Evolutionary conservation across 2,329 filamentous ascomycete species (phyloP), one percentile per base, ranked within the genome.

Genomic region (Epichloe baconii): DNA sequence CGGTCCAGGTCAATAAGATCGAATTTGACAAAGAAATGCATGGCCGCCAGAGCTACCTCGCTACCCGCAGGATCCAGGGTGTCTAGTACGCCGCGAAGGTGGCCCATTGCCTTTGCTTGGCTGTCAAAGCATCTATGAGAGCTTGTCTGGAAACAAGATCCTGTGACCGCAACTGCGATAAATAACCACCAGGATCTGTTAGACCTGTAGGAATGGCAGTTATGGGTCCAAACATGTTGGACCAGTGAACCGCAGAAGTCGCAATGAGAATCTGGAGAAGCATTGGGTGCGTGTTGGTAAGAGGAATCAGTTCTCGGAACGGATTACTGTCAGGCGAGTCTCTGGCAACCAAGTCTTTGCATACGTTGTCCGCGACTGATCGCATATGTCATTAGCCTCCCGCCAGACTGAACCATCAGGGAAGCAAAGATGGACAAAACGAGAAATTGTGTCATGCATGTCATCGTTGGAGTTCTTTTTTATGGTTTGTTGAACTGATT

Each of bases 311-410:
- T 55, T 75, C 68, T 49, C 71, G 68, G 49, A 76, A 76, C 3
- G 73, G 74, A 51, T 77, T 76, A 53, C 61, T 64, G 40, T 65
- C 66, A 6, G 68, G 67, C 3, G 65, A 66, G 60, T 76, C 74
- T 56, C 74, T 68, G 50, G 72, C 66, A 40, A 76, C 71, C 46
- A 80, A 69, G 56, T 79, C 77, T 60, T 73, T 71, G 61, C 76
- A 80, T 51, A 81, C 66, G 48, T 73, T 63, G 53, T 69, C 59
- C 60, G 70, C 62, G 66, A 75, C 67, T 76, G 48, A 41, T 31
- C 15, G 19, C 12, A 42, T 36, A 49, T 50, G 56, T 51, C 55
- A 52, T 61, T 62, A 64, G 63, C 53, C 57, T 52, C 26, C 8
- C 26, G 10, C 26, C 8, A 31, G 26, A 31, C 26, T 31, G 26